Evolutionary conservation across 179 eudicot genomes (phyloP).

Genomic region (Beta macrorhiza): DNA sequence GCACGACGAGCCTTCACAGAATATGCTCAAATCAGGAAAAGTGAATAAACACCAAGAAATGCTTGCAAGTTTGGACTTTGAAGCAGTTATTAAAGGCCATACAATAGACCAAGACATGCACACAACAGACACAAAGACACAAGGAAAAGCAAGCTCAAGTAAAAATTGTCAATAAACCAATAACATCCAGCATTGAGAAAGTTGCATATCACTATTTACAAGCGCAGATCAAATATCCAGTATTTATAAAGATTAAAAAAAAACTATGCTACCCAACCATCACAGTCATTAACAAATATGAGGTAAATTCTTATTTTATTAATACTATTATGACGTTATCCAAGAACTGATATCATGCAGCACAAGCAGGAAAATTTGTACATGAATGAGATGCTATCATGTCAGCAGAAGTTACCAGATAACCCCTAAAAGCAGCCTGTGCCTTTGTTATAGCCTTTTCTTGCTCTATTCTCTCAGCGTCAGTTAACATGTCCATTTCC

Average conservation of each 20-base stretch:
- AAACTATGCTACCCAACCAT: background rate
- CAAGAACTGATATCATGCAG: background rate
- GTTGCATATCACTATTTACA: background rate
- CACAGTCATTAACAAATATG: background rate
- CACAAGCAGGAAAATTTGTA: background rate
- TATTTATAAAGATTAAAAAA: background rate
- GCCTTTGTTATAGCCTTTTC: slow-evolving; percentile 84
- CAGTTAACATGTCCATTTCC: slow-evolving; percentile 34
- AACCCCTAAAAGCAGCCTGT: slow-evolving; percentile 97
- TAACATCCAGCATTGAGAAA: background rate
- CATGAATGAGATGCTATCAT: background rate
- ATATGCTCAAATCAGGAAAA: slow-evolving; percentile 24
- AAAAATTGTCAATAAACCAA: background rate
- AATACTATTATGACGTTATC: background rate
- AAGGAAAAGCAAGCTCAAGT: background rate
- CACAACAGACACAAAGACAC: background rate
- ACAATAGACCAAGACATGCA: background rate
- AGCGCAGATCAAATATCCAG: background rate
- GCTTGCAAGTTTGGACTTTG: background rate
- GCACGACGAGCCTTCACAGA: slow-evolving; percentile 91
- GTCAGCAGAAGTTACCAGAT: slow-evolving; percentile 57
- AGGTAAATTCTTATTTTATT: background rate
- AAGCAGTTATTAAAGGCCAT: background rate
- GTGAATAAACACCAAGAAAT: background rate
- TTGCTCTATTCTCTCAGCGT: slow-evolving; percentile 45